These are phyloP conservation scores for Candida maris DNA, from an alignment of 805 yeast genomes.

Conservation along the genomic window DNA sequence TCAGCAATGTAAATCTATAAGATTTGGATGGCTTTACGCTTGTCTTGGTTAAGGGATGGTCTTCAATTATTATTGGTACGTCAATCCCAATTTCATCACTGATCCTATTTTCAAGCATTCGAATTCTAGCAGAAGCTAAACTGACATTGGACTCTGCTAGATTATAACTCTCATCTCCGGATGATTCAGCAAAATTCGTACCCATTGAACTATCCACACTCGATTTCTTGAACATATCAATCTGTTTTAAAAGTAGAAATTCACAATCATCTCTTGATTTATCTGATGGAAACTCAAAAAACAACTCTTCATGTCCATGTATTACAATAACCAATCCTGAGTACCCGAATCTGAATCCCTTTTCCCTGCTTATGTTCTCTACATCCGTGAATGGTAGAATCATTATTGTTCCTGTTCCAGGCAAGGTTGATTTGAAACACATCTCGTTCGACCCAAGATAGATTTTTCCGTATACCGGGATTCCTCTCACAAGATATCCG, in stretches of 20 bases:
- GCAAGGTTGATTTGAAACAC: slow-evolving; percentile 79
- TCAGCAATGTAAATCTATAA: slow-evolving; percentile 62
- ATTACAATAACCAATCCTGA: slow-evolving; percentile 67
- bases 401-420: slow-evolving; percentile 78
- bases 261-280: slow-evolving; percentile 73
- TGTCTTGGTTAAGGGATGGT: slow-evolving; percentile 42
- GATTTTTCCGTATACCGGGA: slow-evolving; percentile 81
- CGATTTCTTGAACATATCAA: slow-evolving; percentile 39
- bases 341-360: slow-evolving; percentile 66
- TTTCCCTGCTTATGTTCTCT: slow-evolving; percentile 64
- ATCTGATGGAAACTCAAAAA: slow-evolving; percentile 68
- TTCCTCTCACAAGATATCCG: slow-evolving; percentile 60
- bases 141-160: slow-evolving; percentile 28
- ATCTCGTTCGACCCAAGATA: slow-evolving; percentile 65
- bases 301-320: slow-evolving; percentile 71
- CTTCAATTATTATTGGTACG: slow-evolving; percentile 67
- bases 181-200: slow-evolving; percentile 10
- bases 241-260: slow-evolving; percentile 44
- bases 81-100: slow-evolving; percentile 57
- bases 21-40: slow-evolving; percentile 50
- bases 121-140: slow-evolving; percentile 55
- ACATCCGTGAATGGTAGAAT: slow-evolving; percentile 72
- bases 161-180: slow-evolving; percentile 29
- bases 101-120: slow-evolving; percentile 64
- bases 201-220: slow-evolving; percentile 7